Evolutionary conservation across 2,329 filamentous ascomycete genomes (phyloP).

Genomic region (Pseudogymnoascus sp.): DNA sequence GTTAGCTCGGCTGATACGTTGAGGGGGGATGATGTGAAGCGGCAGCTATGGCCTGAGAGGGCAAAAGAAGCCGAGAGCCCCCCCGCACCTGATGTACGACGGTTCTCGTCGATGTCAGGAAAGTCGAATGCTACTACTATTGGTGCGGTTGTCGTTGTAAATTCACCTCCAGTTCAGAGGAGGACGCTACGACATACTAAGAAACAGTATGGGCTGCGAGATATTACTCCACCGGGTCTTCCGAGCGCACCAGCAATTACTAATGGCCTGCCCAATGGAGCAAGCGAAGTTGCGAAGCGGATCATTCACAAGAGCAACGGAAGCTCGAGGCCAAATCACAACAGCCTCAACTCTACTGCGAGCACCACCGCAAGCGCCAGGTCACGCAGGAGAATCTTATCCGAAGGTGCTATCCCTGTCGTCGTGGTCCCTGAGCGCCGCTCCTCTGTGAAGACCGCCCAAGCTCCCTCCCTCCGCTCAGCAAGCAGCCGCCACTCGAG

Average conservation of each 20-base stretch:
- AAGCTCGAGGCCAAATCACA: slow-evolving; percentile 13
- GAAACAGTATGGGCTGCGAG: slow-evolving; percentile 45
- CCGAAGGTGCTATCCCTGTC: slow-evolving; percentile 52
- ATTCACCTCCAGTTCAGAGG: slow-evolving; percentile 37
- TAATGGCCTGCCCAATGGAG: neutral
- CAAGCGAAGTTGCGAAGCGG: neutral
- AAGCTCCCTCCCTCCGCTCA: slow-evolving; percentile 49
- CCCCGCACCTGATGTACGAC: slow-evolving; percentile 32
- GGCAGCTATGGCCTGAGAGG: slow-evolving; percentile 11
- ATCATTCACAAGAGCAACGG: slow-evolving; percentile 4
- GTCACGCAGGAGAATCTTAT: slow-evolving; percentile 51
- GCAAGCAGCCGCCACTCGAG: slow-evolving; percentile 50
- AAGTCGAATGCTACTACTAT: slow-evolving; percentile 48
- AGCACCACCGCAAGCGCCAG: slow-evolving; percentile 43
- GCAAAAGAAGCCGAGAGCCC: slow-evolving; percentile 20
- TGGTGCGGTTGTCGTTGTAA: slow-evolving; percentile 50
- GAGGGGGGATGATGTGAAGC: neutral
- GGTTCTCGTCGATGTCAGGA: slow-evolving; percentile 46
- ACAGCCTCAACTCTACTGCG: slow-evolving; percentile 37
- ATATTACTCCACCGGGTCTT: slow-evolving; percentile 30
- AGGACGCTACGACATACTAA: slow-evolving; percentile 54
- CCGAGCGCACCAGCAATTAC: slow-evolving; percentile 14
- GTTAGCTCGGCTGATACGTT: neutral
- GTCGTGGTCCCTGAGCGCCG: slow-evolving; percentile 52
- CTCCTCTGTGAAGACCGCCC: slow-evolving; percentile 40